Base-by-base conservation (phyloP, 2,329 filamentous ascomycete species). In the Ophiostoma sp. region DNA sequence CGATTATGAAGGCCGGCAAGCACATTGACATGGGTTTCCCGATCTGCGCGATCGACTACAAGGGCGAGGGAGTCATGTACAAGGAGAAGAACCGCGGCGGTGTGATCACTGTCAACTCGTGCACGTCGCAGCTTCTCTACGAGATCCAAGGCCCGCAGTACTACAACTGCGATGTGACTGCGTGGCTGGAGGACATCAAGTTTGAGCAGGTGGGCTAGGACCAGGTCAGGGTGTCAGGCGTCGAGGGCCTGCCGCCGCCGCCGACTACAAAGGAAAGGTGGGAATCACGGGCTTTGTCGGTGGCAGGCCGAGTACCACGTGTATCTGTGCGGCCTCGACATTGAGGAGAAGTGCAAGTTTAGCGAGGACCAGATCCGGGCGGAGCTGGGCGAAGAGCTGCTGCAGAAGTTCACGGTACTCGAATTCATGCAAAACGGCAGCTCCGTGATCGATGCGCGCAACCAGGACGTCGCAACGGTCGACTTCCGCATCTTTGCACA, bases 21-120 rank as follows among this genome's bases (percentile, higher is more conserved):
- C 68, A 71, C 68, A 64, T 72, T 44, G 81, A 82, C 65, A 78
- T 83, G 1, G 79, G 79, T 0, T 85, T 84, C 69, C 82, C 81
- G 0, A 84, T 86, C 72, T 83, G 81, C 0, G 83, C 86, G 68
- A 79, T 87, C 13, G 79, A 78, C 27, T 74, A 73, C 1, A 81
- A 83, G 72, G 83, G 84, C 0, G 72, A 73, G 68, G 75, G 73
- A 36, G 71, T 74, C 60, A 75, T 78, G 52, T 73, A 72, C 39
- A 77, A 77, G 70, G 75, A 77, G 68, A 69, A 72, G 35, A 76
- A 75, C 3, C 48, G 62, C 5, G 73, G 72, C 62, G 76, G 76
- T 20, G 72, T 72, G 41, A 68, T 74, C 54, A 73, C 71, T 52
- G 70, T 73, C 68, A 70, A 71, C 62, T 70, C 73, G 39, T 71